phyloP scores from a whole-genome alignment of 1,139 yeast species.

The Candida anutae region DNA sequence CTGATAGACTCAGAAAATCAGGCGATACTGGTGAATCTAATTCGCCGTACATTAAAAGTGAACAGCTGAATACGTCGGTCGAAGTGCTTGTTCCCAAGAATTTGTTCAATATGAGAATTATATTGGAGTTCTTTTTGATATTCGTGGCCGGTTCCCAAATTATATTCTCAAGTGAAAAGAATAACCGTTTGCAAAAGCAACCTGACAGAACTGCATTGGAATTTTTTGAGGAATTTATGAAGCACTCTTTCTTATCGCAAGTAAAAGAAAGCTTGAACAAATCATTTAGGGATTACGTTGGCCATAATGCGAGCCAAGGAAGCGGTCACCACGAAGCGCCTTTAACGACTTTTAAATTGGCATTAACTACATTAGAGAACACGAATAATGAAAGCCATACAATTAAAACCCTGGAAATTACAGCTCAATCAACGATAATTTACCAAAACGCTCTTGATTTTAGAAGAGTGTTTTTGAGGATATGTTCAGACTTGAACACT shows the following conservation, averaged over 20 bases:
- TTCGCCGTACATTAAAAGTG: conserved; percentile 54
- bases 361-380: conserved; percentile 13
- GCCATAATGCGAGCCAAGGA: conserved; percentile 9
- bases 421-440: conserved; percentile 9
- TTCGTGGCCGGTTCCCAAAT: conserved; percentile 46
- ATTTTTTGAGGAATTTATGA: conserved; percentile 64
- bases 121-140: conserved; percentile 52
- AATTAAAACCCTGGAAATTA: neutral
- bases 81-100: conserved; percentile 67
- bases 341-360: conserved; percentile 11
- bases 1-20: conserved; percentile 13
- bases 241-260: conserved; percentile 53
- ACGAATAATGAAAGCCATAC: conserved; percentile 2
- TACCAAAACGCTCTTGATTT: conserved; percentile 51
- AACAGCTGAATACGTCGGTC: conserved; percentile 45
- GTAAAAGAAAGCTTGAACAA: conserved; percentile 47
- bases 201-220: conserved; percentile 22
- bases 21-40: conserved; percentile 7
- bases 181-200: conserved; percentile 5
- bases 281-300: conserved; percentile 24
- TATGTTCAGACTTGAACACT: conserved; percentile 54
- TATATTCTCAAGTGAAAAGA: conserved; percentile 14
- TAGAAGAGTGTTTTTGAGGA: conserved; percentile 40
- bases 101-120: conserved; percentile 75
- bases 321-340: conserved; percentile 4